Conservation (phyloP, 345 rosid genomes). For the Clarkia xantiana region DNA sequence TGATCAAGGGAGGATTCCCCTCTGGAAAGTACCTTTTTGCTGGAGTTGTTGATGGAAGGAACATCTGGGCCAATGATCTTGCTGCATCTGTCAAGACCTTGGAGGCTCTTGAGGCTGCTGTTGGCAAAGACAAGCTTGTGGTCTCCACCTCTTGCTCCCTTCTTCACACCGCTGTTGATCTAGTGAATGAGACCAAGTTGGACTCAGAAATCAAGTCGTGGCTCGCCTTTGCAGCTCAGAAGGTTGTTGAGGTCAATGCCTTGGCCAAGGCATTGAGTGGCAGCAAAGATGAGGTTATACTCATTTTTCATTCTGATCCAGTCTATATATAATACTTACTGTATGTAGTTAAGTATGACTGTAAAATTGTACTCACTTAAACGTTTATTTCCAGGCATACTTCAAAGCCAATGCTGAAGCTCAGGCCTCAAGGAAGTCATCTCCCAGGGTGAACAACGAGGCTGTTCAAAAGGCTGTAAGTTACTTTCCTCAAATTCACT, state of each 20-base stretch:
- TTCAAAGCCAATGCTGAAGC: constrained; percentile 69
- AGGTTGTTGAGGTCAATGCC: constrained; percentile 83
- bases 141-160: constrained; percentile 96
- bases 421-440: constrained; percentile 71
- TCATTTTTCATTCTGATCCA: background rate
- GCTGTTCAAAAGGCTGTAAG: constrained; percentile 90
- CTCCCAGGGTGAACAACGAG: constrained; percentile 85
- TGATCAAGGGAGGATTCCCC: constrained; percentile 72
- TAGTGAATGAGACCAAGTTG: constrained; percentile 74
- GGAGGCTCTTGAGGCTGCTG: constrained; percentile 48
- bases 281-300: constrained; percentile 55
- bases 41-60: constrained; percentile 97
- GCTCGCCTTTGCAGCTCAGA: constrained; percentile 97
- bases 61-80: constrained; percentile 98
- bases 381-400: constrained; percentile 34
- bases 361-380: background rate
- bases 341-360: background rate
- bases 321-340: too few species aligned
- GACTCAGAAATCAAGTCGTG: constrained; percentile 88
- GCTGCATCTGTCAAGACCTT: constrained; percentile 57
- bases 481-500: constrained; percentile 8
- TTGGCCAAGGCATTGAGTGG: constrained; percentile 88
- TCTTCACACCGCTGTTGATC: constrained; percentile 93
- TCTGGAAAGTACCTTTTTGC: constrained; percentile 76
- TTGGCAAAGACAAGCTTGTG: constrained; percentile 89